Conservation (phyloP, 2,329 filamentous ascomycete species). For the Clarireedia paspali region DNA sequence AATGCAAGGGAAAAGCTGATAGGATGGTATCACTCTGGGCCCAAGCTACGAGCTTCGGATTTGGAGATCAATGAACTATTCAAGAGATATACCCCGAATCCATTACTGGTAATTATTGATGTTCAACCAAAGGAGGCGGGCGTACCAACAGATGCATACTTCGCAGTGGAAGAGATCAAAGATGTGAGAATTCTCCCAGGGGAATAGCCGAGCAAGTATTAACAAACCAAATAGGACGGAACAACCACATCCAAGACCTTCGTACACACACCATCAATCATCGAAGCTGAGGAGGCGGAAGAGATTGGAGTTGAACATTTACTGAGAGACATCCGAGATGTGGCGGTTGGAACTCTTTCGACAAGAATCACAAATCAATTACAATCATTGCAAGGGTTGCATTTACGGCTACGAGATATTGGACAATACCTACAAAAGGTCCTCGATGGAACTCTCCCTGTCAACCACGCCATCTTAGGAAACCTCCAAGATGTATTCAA, state of each 20-base stretch:
- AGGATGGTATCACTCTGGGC: slow-evolving; percentile 98
- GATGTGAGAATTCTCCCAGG: slow-evolving; percentile 56
- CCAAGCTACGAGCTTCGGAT: slow-evolving; percentile 93
- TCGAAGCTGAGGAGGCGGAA: slow-evolving; percentile 97
- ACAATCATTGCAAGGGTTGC: slow-evolving; percentile 91
- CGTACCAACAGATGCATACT: slow-evolving; percentile 97
- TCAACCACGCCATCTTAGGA: slow-evolving; percentile 95
- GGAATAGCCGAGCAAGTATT: slow-evolving; percentile 5
- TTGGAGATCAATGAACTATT: slow-evolving; percentile 99
- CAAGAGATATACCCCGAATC: slow-evolving; percentile 97
- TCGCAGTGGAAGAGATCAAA: slow-evolving; percentile 98
- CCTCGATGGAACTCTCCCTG: slow-evolving; percentile 80
- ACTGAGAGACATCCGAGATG: slow-evolving; percentile 94
- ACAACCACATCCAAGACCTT: slow-evolving; percentile 96
- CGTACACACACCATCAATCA: slow-evolving; percentile 95
- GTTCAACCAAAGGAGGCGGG: slow-evolving; percentile 97
- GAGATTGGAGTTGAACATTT: slow-evolving; percentile 98
- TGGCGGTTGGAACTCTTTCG: slow-evolving; percentile 92
- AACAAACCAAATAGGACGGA: slow-evolving; percentile 60
- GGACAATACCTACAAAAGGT: slow-evolving; percentile 94
- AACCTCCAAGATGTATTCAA: slow-evolving; percentile 99
- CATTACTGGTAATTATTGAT: slow-evolving; percentile 93
- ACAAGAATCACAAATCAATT: slow-evolving; percentile 96
- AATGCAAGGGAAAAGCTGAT: slow-evolving; percentile 98
- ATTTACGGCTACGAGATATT: slow-evolving; percentile 90